Base-by-base conservation (phyloP, 1,284 basidiomycete species). In the Sporisorium exsertum region DNA sequence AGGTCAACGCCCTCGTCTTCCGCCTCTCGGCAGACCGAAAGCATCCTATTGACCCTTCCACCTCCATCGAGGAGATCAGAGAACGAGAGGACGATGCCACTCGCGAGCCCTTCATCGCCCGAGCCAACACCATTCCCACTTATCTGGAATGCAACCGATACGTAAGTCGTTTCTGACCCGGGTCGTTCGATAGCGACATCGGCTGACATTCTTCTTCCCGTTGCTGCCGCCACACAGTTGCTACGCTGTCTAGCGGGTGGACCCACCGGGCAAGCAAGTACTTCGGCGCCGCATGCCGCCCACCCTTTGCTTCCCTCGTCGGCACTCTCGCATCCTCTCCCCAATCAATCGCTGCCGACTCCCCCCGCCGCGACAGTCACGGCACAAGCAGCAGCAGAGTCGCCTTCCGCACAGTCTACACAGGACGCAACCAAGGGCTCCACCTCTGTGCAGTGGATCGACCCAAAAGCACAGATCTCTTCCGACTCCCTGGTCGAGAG, bases 101-200 rank as follows among this genome's bases (percentile, higher is more conserved):
- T 20, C 65, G 67, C 43, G 87, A 89, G 51, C 91, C 89, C 0
- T 89, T 89, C 80, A 89, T 93, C 4, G 90, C 92, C 37, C 90
- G 95, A 33, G 91, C 92, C 2, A 96, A 97, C 84, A 94, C 90
- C n/a, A 87, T 97, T 18, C 89, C 91, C 18, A 88, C 90, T 1
- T 95, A 93, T 82, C 88, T 94, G 77, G 94, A 95, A 80, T 88
- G 92, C 69, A 97, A 95, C 82, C 89, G 93, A 84, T 88, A 91
- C 65, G 92, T 93, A 82, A 72, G 73, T 69, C 13, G n/a, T 20
- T 22, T 18, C 13, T 18, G 16, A 9, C 16, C 8, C 32, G 35
- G 22, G 3, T 37, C 5, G 6, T 3, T 35, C 5, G 20, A n/a
- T n/a, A n/a, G 15, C 18, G 13, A 18, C 43, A 33, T 35, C 8